Evolutionary conservation across 257 asterid species (phyloP).

Genomic region (Ocimum tenuiflorum): DNA sequence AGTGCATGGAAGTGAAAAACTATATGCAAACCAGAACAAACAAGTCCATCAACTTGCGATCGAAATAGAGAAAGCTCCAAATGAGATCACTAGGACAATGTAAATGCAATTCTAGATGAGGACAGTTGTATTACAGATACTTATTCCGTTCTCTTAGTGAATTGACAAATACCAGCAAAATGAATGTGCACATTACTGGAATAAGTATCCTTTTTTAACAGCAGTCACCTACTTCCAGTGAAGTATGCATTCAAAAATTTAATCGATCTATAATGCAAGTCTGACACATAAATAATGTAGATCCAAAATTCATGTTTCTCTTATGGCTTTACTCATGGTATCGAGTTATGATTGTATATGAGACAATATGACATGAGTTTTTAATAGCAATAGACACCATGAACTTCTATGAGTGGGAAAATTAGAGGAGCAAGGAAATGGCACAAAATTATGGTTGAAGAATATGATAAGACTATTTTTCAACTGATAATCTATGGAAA

Average conservation of each 20-base stretch:
- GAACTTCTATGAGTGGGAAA: not conserved
- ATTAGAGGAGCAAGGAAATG: not conserved
- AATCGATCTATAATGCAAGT: not conserved
- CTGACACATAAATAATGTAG: not conserved
- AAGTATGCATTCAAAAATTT: not conserved
- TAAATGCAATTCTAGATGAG: not conserved
- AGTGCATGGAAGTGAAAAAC: slow-evolving; percentile 12
- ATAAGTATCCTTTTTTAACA: not conserved
- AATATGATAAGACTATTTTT: not conserved
- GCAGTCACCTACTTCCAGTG: not conserved
- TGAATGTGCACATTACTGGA: not conserved
- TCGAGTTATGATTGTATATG: not conserved
- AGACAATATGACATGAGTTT: too few species aligned
- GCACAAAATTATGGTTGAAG: not conserved
- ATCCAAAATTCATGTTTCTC: not conserved
- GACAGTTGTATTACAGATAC: not conserved
- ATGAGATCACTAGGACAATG: not conserved
- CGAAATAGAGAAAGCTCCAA: slow-evolving; percentile 1
- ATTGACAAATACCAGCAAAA: not conserved
- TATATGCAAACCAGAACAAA: not conserved
- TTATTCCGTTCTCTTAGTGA: not conserved
- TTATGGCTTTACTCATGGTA: slow-evolving; percentile 1
- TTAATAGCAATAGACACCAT: too few species aligned
- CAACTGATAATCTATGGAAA: not conserved
- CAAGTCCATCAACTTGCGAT: not conserved